Base-by-base conservation (phyloP, 192 early-diverging fungal species). In the Glomus cerebriforme region DNA sequence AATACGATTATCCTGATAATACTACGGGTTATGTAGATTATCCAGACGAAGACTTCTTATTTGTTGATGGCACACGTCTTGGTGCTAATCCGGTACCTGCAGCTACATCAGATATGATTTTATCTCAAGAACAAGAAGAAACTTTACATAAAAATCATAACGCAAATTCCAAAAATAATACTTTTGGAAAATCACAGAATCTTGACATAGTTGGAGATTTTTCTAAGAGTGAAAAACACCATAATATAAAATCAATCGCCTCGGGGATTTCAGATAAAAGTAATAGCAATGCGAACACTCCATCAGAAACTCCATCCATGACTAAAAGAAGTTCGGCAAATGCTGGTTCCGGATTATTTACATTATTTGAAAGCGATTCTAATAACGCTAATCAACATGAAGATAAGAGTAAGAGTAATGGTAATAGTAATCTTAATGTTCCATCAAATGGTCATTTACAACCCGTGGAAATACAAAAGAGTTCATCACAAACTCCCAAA, bases 1-100 rank as follows among this genome's bases (percentile, higher is more conserved):
- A 90, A 71, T 88, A 86, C 77, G 79, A 83, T 19, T 59, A 69
- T 58, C 65, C 64, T 26, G 67, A 69, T 59, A 78, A 69, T 34
- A 34, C 62, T 37, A n/a, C 15, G 1, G 74, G 58, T 19, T 78
- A 43, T 49, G 49, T 59, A 69, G 77, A 78, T 35, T 78, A 69
- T 34, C 77, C 77, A 4, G 77, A 64, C n/a, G 77, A 78, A 59
- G 77, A 78, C 31, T 78, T 78, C 26, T 15, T 47, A 69, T 78
- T 78, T 37, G 66, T 65, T n/a, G 77, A 78, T 69, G 77, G 77
- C 24, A 78, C 77, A 19, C 77, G 77, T 59, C 39, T 78, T 43
- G 45, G 77, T 24, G 15, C 64, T 1, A 69, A 19, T 66, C 7
- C 24, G 5, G 15, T 71, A 47, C 69, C 69, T 29, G 9, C 26